A percentile compares a stretch with the other conserved stretches of the same genome.
Evolutionary conservation across 2,329 filamentous ascomycete genomes (phyloP).

Genomic region (Ascochyta fabae): DNA sequence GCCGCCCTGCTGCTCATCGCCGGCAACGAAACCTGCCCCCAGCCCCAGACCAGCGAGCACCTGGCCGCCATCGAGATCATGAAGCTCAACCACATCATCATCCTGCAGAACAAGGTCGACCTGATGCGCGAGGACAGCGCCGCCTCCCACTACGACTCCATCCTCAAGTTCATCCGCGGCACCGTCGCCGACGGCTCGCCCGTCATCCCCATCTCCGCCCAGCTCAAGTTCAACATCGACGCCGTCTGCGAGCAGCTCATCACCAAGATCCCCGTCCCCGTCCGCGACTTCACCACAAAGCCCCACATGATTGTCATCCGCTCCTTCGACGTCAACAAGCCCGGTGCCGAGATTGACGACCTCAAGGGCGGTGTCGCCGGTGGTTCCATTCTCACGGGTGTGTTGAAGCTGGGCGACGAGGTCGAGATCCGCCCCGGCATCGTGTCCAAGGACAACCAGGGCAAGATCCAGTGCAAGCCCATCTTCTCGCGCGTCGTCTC

Average conservation of each 20-base stretch:
- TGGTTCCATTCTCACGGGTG: conserved; percentile 94
- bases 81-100: conserved; percentile 99
- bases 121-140: conserved; percentile 96
- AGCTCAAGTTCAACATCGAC: conserved; percentile 99
- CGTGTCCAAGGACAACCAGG: conserved; percentile 91
- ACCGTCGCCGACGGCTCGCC: conserved; percentile 94
- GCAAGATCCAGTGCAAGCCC: conserved; percentile 93
- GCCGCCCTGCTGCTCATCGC: conserved; percentile 94
- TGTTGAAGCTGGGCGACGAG: conserved; percentile 95
- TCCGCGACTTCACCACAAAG: conserved; percentile 87
- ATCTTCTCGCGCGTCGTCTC: conserved; percentile 96
- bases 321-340: conserved; percentile 99
- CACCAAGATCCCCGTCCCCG: conserved; percentile 90
- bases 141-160: conserved; percentile 92
- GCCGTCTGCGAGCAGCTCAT: conserved; percentile 96
- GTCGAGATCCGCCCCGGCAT: conserved; percentile 99
- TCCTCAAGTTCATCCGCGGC: conserved; percentile 97
- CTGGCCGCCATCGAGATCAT: conserved; percentile 99
- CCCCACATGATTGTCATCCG: conserved; percentile 99
- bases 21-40: conserved; percentile 97
- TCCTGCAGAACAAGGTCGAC: conserved; percentile 99
- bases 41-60: conserved; percentile 98
- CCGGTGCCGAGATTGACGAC: conserved; percentile 97
- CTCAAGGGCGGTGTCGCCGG: conserved; percentile 98
- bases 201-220: conserved; percentile 95